Conservation (phyloP, 352 stramenopile species). For the Phytophthora tentaculata region DNA sequence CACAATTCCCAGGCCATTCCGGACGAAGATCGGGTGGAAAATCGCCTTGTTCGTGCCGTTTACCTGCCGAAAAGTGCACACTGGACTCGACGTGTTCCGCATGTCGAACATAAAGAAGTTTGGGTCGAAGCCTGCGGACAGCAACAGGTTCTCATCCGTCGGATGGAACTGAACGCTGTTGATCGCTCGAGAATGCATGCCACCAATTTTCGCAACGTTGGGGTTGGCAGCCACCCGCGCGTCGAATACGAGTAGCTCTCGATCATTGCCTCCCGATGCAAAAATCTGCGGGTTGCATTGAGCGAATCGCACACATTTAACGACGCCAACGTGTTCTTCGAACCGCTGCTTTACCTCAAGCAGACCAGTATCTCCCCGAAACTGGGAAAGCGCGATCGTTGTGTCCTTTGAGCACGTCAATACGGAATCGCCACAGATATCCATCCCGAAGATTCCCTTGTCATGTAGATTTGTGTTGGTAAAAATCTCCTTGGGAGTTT, state of each 20-base stretch:
- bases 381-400: constrained; percentile 41
- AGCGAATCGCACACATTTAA: constrained; percentile 56
- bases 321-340: constrained; percentile 47
- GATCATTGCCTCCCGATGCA: constrained; percentile 58
- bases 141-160: constrained; percentile 44
- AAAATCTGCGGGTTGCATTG: constrained; percentile 29
- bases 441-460: constrained; percentile 60
- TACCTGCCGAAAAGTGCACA: constrained; percentile 43
- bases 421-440: constrained; percentile 37
- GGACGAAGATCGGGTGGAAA: constrained; percentile 60
- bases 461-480: constrained; percentile 39
- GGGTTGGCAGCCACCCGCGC: constrained; percentile 14
- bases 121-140: constrained; percentile 56
- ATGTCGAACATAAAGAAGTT: constrained; percentile 61
- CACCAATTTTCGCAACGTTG: constrained; percentile 11
- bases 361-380: constrained; percentile 25
- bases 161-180: constrained; percentile 69
- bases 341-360: constrained; percentile 37
- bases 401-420: constrained; percentile 64
- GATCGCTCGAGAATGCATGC: constrained; percentile 47
- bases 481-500: constrained; percentile 38
- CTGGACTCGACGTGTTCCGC: constrained; percentile 33
- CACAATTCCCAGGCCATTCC: constrained; percentile 34
- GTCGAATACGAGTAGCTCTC: constrained; percentile 52
- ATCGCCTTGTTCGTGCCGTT: constrained; percentile 40